These are phyloP conservation scores for Fusarium irregulare DNA, from an alignment of 2,329 filamentous ascomycete species.

Conservation along the genomic window DNA sequence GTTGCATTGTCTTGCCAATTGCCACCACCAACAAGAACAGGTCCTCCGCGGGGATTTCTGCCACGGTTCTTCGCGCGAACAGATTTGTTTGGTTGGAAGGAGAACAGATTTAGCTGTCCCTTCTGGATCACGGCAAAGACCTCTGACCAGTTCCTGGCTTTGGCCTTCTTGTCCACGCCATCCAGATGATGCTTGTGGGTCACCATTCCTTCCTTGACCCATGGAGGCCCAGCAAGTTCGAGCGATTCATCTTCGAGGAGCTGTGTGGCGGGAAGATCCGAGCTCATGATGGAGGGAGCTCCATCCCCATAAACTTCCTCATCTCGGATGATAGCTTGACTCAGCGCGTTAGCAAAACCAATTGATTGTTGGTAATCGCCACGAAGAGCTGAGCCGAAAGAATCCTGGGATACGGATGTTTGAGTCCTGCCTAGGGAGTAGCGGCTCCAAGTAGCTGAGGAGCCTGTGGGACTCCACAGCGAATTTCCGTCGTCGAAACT, in stretches of 20 bases:
- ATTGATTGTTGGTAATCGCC: constrained; percentile 95
- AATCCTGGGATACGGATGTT: constrained; percentile 92
- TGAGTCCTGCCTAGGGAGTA: constrained; percentile 92
- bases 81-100: constrained; percentile 86
- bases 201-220: constrained; percentile 96
- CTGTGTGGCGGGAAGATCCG: constrained; percentile 68
- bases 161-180: constrained; percentile 88
- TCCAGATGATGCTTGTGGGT: constrained; percentile 98
- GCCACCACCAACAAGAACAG: constrained; percentile 85
- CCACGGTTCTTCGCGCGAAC: constrained; percentile 73
- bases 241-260: constrained; percentile 92
- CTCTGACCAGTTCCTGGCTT: constrained; percentile 93
- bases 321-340: constrained; percentile 95
- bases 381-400: constrained; percentile 80
- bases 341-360: constrained; percentile 95
- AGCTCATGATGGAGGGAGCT: constrained; percentile 65
- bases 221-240: constrained; percentile 92
- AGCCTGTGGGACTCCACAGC: constrained; percentile 85
- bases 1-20: constrained; percentile 99
- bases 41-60: constrained; percentile 61
- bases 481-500: constrained; percentile 93
- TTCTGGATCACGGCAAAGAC: constrained; percentile 97
- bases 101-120: constrained; percentile 93
- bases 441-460: constrained; percentile 96
- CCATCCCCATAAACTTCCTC: constrained; percentile 70